These are phyloP conservation scores for Russula earlei DNA, from an alignment of 768 basidiomycete genomes.

Conservation along the genomic window DNA sequence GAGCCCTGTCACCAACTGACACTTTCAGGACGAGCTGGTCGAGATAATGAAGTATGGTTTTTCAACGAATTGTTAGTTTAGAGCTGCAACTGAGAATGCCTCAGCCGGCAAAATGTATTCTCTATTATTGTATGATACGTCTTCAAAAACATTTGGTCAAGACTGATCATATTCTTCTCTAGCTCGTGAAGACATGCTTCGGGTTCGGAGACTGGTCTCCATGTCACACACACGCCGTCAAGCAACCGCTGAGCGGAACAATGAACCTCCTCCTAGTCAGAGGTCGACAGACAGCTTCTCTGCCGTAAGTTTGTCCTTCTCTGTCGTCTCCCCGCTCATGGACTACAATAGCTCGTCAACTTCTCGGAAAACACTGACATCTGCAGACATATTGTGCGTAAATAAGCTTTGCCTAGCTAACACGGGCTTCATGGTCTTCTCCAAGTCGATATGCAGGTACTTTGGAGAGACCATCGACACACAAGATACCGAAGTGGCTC, in stretches of 20 bases:
- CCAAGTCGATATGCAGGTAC: constrained; percentile 65
- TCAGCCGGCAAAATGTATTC: constrained; percentile 69
- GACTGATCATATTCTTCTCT: neutral
- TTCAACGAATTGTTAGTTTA: neutral
- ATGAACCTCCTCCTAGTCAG: constrained; percentile 56
- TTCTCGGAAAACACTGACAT: constrained; percentile 49
- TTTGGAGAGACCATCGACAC: constrained; percentile 64
- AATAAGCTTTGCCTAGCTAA: neutral
- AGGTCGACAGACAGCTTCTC: constrained; percentile 54
- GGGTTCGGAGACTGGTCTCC: constrained; percentile 44
- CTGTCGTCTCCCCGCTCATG: constrained; percentile 25
- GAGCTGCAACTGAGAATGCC: neutral
- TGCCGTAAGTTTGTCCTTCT: constrained; percentile 34
- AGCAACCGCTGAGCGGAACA: constrained; percentile 32
- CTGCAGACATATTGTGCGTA: constrained; percentile 66
- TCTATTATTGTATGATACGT: constrained; percentile 62
- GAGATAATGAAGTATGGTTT: constrained; percentile 56
- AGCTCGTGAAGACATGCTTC: constrained; percentile 70
- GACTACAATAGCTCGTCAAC: constrained; percentile 32
- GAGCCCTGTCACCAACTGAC: constrained; percentile 4
- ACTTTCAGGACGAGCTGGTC: constrained; percentile 58
- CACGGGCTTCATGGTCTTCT: neutral
- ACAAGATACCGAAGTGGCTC: constrained; percentile 34
- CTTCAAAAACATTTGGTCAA: neutral
- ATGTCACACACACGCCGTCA: constrained; percentile 38